A percentile compares a stretch with the other conserved stretches of the same genome.
These are phyloP conservation scores for Podospora tetraspora DNA, from an alignment of 495 filamentous ascomycete genomes.

Conservation along the genomic window DNA sequence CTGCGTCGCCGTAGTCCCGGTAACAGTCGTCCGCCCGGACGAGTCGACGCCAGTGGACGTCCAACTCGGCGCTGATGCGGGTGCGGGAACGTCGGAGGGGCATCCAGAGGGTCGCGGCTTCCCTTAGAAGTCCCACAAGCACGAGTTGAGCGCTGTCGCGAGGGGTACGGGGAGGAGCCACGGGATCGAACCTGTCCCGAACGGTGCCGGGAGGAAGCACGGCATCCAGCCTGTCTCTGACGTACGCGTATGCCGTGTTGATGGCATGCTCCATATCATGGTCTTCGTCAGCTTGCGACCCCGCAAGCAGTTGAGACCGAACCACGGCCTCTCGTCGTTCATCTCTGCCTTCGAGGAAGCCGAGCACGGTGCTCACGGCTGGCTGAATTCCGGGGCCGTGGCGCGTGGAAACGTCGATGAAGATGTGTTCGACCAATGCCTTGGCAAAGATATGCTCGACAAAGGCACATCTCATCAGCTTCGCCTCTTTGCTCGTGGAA, in stretches of 20 bases:
- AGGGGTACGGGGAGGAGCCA: not conserved
- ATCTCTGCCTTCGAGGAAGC: not conserved
- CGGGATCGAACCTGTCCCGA: not conserved
- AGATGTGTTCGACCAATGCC: constrained; percentile 2
- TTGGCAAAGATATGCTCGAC: constrained; percentile 1
- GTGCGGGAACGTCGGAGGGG: not conserved
- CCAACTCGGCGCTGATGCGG: not conserved
- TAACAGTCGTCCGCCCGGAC: not conserved
- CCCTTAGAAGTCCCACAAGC: not conserved
- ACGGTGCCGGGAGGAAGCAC: not conserved
- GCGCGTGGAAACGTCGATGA: constrained; percentile 1
- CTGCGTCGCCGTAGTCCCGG: not conserved
- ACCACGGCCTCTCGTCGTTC: not conserved
- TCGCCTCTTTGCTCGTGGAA: not conserved
- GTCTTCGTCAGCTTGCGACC: not conserved
- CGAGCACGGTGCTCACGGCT: not conserved
- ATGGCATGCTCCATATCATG: not conserved
- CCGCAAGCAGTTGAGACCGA: not conserved
- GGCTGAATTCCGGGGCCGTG: not conserved
- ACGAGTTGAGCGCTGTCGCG: too few relatives aligned
- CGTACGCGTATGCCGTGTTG: not conserved
- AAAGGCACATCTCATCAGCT: constrained; percentile 8
- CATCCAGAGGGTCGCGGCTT: not conserved
- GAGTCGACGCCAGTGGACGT: not conserved
- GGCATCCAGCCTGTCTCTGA: not conserved